phyloP scores from a whole-genome alignment of 139 green algal species.

The Auxenochlorella pyrenoidosa region DNA sequence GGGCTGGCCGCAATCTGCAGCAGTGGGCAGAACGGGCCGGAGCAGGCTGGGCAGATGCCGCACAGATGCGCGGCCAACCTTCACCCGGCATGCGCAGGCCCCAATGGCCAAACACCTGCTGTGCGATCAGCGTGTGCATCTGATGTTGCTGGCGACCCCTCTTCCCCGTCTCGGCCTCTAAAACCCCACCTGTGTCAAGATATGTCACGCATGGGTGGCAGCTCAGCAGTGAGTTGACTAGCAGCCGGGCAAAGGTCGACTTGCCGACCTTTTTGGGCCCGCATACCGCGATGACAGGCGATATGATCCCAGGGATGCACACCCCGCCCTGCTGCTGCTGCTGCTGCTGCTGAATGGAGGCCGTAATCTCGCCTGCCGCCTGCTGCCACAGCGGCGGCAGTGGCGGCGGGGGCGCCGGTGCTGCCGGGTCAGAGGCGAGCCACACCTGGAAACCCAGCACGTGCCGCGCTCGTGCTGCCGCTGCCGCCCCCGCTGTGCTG shows the following conservation, averaged over 20 bases:
- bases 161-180: too few relatives aligned
- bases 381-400: slow-evolving; percentile 39
- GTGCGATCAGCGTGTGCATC: too few relatives aligned
- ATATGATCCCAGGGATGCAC: not conserved
- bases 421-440: slow-evolving; percentile 8
- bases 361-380: slow-evolving; percentile 15
- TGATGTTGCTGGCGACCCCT: too few relatives aligned
- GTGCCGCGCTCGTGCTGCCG: not conserved
- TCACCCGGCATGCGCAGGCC: too few relatives aligned
- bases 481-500: not conserved
- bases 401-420: not conserved
- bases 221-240: slow-evolving; percentile 67
- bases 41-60: not conserved
- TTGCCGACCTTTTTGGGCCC: slow-evolving; percentile 88
- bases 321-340: not conserved
- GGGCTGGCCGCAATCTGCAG: slow-evolving; percentile 84
- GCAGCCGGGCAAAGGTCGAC: slow-evolving; percentile 70
- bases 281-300: slow-evolving; percentile 64
- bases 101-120: too few relatives aligned
- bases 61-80: not conserved
- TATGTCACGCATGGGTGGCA: slow-evolving; percentile 61
- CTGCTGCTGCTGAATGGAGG: not conserved
- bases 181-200: slow-evolving; percentile 74
- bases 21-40: not conserved
- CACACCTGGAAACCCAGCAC: slow-evolving; percentile 17